Base-by-base conservation (phyloP, 352 stramenopile genomes). In the Globisporangium solare region DNA sequence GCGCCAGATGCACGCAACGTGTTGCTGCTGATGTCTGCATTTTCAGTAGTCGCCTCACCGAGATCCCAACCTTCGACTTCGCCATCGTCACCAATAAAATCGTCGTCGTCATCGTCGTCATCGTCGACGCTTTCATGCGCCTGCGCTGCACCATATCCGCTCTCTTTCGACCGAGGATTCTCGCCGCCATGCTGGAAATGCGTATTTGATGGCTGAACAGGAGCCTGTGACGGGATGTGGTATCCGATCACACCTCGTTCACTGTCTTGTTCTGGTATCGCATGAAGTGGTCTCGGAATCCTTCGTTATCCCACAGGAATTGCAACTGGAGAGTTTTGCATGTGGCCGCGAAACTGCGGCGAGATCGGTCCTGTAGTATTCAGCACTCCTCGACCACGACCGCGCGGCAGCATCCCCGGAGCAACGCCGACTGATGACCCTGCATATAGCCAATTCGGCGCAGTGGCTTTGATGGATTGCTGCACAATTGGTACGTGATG, bases 41-140 rank as follows among this genome's bases (percentile, higher is more conserved):
- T 41, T 6, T 46, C 32, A 22, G 18, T 42, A 22, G 18, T 42
- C 40, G 60, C 50, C 20, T 71, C 61, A 4, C 45, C 61, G 24
- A 76, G 46, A 63, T 72, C 64, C 69, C 72, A 78, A 24, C 81
- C 68, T 8, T 57, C 64, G 2, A 77, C 73, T 39, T 77, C 66
- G 47, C 79, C 71, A 27, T 79, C 73, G 2, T 67, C 72, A 22
- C 63, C 60, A 3, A 68, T 49, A 6, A 76, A 41, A 41, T 80
- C 70, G 27, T 83, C 68, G 14, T 73, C 70, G 11, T 68, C 68
- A 22, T 63, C 70, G 11, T 68, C 68, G 27, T 63, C 61, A 6
- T 57, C 63, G 24, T 64, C 58, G 22, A 63, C 47, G 37, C 6
- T 52, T 50, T 62, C 56, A 18, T 54, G 46, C 20, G n/a, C 11